Percentiles rank a stretch among this genome's conserved stretches.
Conservation (phyloP, 202 grass and related monocot species). For the Saccharum hybrid region DNA sequence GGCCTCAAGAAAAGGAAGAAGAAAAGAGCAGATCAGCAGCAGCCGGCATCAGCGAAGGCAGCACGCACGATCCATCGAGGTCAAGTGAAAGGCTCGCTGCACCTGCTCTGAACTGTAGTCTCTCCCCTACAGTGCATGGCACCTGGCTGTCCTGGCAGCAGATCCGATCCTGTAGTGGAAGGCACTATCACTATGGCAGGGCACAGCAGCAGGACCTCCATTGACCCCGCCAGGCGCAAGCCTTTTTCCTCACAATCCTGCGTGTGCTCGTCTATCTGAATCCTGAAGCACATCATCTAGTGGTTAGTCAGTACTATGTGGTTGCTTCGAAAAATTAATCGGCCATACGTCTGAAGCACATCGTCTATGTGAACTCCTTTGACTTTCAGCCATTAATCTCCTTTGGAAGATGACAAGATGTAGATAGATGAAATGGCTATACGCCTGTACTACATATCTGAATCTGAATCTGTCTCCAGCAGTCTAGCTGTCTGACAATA, state of each 20-base stretch:
- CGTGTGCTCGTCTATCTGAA: background rate
- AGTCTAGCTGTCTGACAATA: conserved; percentile 33
- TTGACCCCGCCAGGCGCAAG: background rate
- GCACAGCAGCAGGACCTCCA: conserved; percentile 18
- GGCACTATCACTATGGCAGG: background rate
- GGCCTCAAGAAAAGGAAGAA: background rate
- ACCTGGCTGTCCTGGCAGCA: background rate
- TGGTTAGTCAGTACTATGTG: background rate
- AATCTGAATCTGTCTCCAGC: conserved; percentile 6
- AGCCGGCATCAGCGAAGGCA: background rate
- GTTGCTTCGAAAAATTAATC: background rate
- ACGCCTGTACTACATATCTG: background rate
- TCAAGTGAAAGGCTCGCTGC: conserved; percentile 3
- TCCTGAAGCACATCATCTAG: conserved; percentile 1
- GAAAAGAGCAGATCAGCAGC: background rate
- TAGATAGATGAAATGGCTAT: background rate
- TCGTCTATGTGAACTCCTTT: background rate
- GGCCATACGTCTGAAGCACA: too few species aligned
- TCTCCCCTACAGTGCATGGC: conserved; percentile 25
- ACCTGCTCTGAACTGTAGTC: conserved; percentile 21
- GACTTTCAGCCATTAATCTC: background rate
- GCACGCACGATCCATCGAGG: background rate
- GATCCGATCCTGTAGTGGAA: background rate
- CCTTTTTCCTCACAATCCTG: background rate
- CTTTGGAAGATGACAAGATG: background rate